Evolutionary conservation across 371 early-diverging fungal species (phyloP), one percentile per base, ranked within the genome.

Genomic region (Funneliformis caledonium): DNA sequence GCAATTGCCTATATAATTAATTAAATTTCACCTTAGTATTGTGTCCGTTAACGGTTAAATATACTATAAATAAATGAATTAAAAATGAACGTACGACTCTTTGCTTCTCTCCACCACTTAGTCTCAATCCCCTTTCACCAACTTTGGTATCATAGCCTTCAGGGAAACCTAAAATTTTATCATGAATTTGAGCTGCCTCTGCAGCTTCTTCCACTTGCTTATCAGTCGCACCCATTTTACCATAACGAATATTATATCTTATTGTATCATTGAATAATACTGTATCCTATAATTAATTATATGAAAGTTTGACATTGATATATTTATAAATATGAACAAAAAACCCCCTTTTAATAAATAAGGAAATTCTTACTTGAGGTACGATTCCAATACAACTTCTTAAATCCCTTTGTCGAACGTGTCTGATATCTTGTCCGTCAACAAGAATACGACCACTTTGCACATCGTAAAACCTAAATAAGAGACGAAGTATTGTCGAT

Each of bases 21-120:
- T 43, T 22, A 74, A 50, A 74, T 74, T 37, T n/a, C 45, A 11
- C 64, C 26, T 50, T 4, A 50, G 16, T 16, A 48, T 33, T 26
- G 2, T 45, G 67, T 14, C 12, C 8, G 10, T 10, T 2, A 31
- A 65, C 19, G 56, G 4, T 52, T 2, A 5, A 16, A 56, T 56
- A 56, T 56, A 16, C 6, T 16, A 16, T 52, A 5, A 56, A 56
- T 19, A 68, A 48, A 22, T 2, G 16, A 31, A 37, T 37, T 37
- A 37, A 2, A 48, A 37, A n/a, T 12, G n/a, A 33, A 76, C 76
- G 9, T 64, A 76, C 76, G 9, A 98, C 90, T 26, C 97, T 89
- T 87, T 99, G 99, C 85, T 96, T 97, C 86, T 99, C 98, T 26
- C 99, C 99, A 42, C 94, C 94, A 64, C 90, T 92, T 7, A 99